Evolutionary conservation across 2,329 filamentous ascomycete genomes (phyloP).

Genomic region (Sarocladium oryzae): DNA sequence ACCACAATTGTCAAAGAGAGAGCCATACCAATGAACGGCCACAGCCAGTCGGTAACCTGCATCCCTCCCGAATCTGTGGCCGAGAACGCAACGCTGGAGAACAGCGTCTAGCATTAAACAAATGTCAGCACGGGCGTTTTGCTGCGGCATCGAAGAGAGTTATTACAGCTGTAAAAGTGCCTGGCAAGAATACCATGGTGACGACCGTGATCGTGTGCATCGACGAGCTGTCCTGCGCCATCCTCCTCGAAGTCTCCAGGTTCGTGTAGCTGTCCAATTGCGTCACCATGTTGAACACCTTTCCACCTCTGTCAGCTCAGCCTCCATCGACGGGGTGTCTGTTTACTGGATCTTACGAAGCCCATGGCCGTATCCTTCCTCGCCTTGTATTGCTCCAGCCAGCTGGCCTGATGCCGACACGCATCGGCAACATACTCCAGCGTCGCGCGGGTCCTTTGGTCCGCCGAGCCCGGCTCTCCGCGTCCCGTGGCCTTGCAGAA

Average conservation of each 20-base stretch:
- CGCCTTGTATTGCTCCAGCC: neutral
- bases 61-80: neutral
- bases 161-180: neutral
- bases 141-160: too few species aligned
- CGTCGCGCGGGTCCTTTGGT: neutral
- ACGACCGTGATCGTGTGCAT: slow-evolving; percentile 1
- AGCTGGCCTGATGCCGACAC: neutral
- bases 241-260: neutral
- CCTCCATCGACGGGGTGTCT: too few species aligned
- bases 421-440: neutral
- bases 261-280: neutral
- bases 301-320: too few species aligned
- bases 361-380: neutral
- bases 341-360: neutral
- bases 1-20: neutral
- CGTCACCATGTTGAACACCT: neutral
- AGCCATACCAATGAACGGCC: neutral
- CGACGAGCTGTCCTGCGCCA: neutral
- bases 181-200: neutral
- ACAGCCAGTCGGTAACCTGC: neutral
- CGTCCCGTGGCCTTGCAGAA: neutral
- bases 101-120: too few species aligned
- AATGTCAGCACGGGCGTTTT: too few species aligned
- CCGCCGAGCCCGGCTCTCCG: neutral
- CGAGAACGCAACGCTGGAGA: neutral